Evolutionary conservation across 2,329 filamentous ascomycete genomes (phyloP), one percentile per base, ranked within the genome.

Genomic region (Epichloe sylvatica): DNA sequence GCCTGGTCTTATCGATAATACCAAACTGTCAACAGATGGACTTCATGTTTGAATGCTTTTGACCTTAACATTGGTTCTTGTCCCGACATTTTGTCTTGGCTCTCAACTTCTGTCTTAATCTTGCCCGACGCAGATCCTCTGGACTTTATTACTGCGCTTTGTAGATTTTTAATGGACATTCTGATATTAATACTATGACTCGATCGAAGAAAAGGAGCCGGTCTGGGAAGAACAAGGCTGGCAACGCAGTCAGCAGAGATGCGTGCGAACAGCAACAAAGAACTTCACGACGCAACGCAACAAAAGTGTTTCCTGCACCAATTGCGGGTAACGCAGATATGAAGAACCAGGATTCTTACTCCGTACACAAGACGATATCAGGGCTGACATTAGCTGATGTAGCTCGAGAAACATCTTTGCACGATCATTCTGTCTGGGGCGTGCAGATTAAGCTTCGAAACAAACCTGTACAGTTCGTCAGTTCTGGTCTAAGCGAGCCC

Each of bases 401-500:
- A 58, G 75, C 73, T 51, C 65, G 70, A 48, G 70, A 74, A 51
- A 78, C 75, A 2, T 67, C 67, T 19, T 64, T 62, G 25, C 70
- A 72, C 47, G 70, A 72, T 46, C 65, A 67, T 35, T 66, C 65
- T 0, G 55, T 56, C n/a, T 70, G 65, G 66, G 64, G 61, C 15
- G 55, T 58, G 34, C 67, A 66, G 49, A 61, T 62, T 19, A 70
- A 64, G 45, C 63, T 80, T 9, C 67, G 77, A 49, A 62, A 67
- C 41, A 68, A 67, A 40, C 76, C 77, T 1, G 68, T 80, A 4
- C 53, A 53, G 0, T 80, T 80, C 50, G 63, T 78, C 44, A 78
- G 75, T 52, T 71, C 70, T n/a, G 77, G 76, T 5, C 57, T 68
- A 40, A 70, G 70, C 45, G 68, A 78, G 41, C 75, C 76, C 4